Evolutionary conservation across 208 protist genomes (phyloP), one percentile per base, ranked within the genome.

Genomic region (Trypanosoma scelopori): DNA sequence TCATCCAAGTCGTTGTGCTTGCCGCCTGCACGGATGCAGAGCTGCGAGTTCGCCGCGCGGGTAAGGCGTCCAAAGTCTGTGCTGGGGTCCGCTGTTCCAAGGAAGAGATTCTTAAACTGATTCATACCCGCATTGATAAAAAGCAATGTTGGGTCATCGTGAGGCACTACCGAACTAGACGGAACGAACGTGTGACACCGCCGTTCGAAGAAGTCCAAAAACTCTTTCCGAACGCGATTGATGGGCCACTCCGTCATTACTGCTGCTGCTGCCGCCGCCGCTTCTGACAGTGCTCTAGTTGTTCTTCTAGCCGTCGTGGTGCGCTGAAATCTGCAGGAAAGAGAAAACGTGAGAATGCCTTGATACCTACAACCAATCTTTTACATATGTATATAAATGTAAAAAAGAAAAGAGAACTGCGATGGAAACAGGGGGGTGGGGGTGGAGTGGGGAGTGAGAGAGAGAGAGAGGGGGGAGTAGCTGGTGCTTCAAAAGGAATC

Each of bases 1-100:
- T 99, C 98, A 32, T 99, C 98, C 7, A 99, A 81, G 76, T 99
- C 98, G 81, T 99, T 99, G 85, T 99, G 98, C 87, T 99, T 99
- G 39, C 98, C 98, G 55, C 98, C 98, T 11, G 98, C 98, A 58
- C 98, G 97, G 78, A 99, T 99, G 89, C 98, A 99, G 81, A 99
- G 98, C 81, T 99, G 98, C 30, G 92, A 97, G 84, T 99, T 99
- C 22, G 74, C 85, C 12, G 96, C 98, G 62, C 98, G 92, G 53
- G 89, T 97, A 20, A 99, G 80, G 63, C 91, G 93, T 7, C 90
- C 89, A 58, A 99, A 93, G 16, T 93, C 82, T 28, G 80, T 96
- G 53, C 87, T 91, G 22, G 97, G 97, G 75, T 98, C 95, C 3
- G 84, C 96, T 13, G 89, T 95, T 41, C 98, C 98, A 9, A 99